Conservation (phyloP, 179 eudicot species). For the Amaranthus tricolor region DNA sequence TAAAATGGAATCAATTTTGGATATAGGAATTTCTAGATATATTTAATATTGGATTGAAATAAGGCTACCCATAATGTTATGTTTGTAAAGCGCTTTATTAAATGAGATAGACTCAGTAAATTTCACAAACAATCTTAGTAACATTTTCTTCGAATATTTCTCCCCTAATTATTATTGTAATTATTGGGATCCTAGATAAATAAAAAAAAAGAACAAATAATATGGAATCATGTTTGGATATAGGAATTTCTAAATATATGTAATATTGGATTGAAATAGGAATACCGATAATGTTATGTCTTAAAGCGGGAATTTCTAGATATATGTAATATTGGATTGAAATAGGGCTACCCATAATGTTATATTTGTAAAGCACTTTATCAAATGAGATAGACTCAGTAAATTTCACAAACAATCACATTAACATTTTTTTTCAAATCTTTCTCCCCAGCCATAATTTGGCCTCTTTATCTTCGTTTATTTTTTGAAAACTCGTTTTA, state of each 20-base stretch:
- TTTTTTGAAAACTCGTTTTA: constrained; percentile 5
- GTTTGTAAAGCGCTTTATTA: constrained; percentile 83
- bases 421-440: constrained; percentile 92
- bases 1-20: background rate
- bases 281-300: constrained; percentile 89
- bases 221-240: background rate
- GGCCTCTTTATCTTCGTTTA: constrained; percentile 44
- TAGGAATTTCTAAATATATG: too few relatives aligned
- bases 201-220: too few relatives aligned
- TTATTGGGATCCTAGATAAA: too few relatives aligned
- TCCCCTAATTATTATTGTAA: too few relatives aligned
- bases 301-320: constrained; percentile 45
- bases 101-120: constrained; percentile 94
- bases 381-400: constrained; percentile 95
- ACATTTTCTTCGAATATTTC: constrained; percentile 66
- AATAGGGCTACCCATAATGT: constrained; percentile 74
- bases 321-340: too few relatives aligned
- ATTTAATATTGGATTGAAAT: constrained; percentile 1
- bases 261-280: constrained; percentile 22
- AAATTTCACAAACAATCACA: constrained; percentile 78
- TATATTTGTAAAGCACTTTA: constrained; percentile 82
- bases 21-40: too few relatives aligned
- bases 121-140: constrained; percentile 74
- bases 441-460: constrained; percentile 98
- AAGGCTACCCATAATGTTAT: constrained; percentile 82